Conservation (phyloP, 2,329 filamentous ascomycete genomes). For the Fusarium proliferatum region DNA sequence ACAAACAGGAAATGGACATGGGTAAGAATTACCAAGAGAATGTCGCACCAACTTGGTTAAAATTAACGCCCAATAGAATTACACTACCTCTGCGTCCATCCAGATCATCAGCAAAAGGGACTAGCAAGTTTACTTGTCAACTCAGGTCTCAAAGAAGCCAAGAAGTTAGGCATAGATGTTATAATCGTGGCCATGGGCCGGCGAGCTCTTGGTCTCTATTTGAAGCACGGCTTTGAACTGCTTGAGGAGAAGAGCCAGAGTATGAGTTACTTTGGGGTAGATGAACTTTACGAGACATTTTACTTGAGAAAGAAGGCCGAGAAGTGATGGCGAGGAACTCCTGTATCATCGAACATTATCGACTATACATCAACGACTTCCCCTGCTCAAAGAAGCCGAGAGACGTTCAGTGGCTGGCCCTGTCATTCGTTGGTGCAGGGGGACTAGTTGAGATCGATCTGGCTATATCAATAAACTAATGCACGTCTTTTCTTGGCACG, state of each 20-base stretch:
- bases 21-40: not conserved
- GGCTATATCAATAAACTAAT: not conserved
- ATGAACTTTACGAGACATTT: constrained; percentile 28
- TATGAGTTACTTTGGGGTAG: constrained; percentile 1
- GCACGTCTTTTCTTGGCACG: not conserved
- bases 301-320: constrained; percentile 4
- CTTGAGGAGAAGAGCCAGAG: constrained; percentile 14
- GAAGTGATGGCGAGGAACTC: not conserved
- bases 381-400: not conserved
- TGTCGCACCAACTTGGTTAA: not conserved
- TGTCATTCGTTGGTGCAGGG: not conserved
- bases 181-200: constrained; percentile 34
- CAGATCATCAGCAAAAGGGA: constrained; percentile 35
- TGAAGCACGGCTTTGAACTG: constrained; percentile 34
- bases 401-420: not conserved
- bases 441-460: not conserved
- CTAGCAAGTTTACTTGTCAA: constrained; percentile 37
- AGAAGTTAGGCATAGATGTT: constrained; percentile 28
- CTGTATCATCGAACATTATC: not conserved
- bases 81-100: constrained; percentile 39
- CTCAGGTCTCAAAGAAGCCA: constrained; percentile 35
- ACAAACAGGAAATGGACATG: constrained; percentile 17
- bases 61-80: constrained; percentile 20
- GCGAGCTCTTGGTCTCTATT: constrained; percentile 24
- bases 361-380: not conserved